These are phyloP conservation scores for Aspergillus melleus DNA, from an alignment of 2,329 filamentous ascomycete species.

Conservation along the genomic window DNA sequence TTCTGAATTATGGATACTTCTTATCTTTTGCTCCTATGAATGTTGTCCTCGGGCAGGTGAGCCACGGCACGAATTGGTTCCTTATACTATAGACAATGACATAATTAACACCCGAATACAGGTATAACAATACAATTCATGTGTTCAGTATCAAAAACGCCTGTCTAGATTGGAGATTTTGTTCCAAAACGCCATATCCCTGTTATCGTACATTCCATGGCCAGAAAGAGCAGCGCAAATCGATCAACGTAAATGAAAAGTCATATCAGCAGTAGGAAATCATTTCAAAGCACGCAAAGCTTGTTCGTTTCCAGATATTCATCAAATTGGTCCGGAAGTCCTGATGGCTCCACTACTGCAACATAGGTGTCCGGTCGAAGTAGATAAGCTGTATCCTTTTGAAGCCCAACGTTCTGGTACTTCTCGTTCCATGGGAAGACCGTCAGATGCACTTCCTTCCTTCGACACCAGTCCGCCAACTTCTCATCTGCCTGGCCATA, in stretches of 20 bases:
- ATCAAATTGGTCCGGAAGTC: slow-evolving; percentile 20
- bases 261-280: neutral
- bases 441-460: slow-evolving; percentile 18
- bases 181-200: too few species aligned
- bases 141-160: too few species aligned
- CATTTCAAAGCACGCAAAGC: slow-evolving; percentile 7
- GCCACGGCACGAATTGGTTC: too few species aligned
- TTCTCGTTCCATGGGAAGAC: slow-evolving; percentile 26
- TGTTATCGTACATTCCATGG: too few species aligned
- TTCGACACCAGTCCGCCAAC: slow-evolving; percentile 27
- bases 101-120: too few species aligned
- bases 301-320: slow-evolving; percentile 21
- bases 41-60: too few species aligned
- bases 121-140: too few species aligned
- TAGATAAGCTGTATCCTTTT: slow-evolving; percentile 28
- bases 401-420: slow-evolving; percentile 23
- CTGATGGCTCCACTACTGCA: slow-evolving; percentile 21
- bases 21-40: too few species aligned
- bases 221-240: too few species aligned
- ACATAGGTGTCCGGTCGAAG: slow-evolving; percentile 34
- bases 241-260: neutral
- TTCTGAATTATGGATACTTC: too few species aligned
- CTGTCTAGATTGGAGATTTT: too few species aligned
- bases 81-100: too few species aligned
- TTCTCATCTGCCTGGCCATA: slow-evolving; percentile 21